Percentiles rank a stretch among this genome's conserved stretches.
Conservation (phyloP, 1,139 yeast genomes). For the Lodderomyces oxycetoniae region DNA sequence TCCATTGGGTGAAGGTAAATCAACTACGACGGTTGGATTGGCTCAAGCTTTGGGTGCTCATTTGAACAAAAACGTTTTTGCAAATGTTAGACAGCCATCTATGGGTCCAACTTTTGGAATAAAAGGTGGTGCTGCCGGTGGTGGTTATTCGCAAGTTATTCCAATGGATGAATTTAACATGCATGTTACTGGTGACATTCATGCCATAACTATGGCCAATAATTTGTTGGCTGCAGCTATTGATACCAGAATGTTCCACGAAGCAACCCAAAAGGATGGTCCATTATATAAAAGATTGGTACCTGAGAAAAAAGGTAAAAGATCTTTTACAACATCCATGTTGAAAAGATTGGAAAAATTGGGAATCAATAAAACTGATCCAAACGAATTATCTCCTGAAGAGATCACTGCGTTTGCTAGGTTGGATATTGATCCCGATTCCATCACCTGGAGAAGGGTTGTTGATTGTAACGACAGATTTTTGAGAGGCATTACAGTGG, state of each 20-base stretch:
- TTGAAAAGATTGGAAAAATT: conserved; percentile 71
- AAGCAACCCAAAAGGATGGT: conserved; percentile 84
- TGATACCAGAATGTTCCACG: conserved; percentile 97
- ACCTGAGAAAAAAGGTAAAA: conserved; percentile 78
- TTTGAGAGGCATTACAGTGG: conserved; percentile 85
- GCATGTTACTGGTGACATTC: conserved; percentile 98
- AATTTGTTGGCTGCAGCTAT: conserved; percentile 95
- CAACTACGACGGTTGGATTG: conserved; percentile 94
- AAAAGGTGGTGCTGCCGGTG: conserved; percentile 99
- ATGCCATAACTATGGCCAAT: conserved; percentile 94
- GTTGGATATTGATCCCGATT: conserved; percentile 86
- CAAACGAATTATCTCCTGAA: conserved; percentile 75
- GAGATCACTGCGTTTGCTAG: conserved; percentile 75
- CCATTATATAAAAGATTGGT: conserved; percentile 83
- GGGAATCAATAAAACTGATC: conserved; percentile 77
- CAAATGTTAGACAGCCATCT: conserved; percentile 96
- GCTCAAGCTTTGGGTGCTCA: conserved; percentile 97
- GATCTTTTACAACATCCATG: conserved; percentile 78
- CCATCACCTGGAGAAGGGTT: conserved; percentile 95
- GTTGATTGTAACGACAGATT: conserved; percentile 95
- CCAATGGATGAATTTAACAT: conserved; percentile 99
- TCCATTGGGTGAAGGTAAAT: conserved; percentile 97
- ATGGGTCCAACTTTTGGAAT: conserved; percentile 99
- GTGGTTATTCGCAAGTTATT: conserved; percentile 96
- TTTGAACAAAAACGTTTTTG: conserved; percentile 79